Evolutionary conservation across 1,284 basidiomycete genomes (phyloP).

Genomic region (Ceratobasidium papillatum): DNA sequence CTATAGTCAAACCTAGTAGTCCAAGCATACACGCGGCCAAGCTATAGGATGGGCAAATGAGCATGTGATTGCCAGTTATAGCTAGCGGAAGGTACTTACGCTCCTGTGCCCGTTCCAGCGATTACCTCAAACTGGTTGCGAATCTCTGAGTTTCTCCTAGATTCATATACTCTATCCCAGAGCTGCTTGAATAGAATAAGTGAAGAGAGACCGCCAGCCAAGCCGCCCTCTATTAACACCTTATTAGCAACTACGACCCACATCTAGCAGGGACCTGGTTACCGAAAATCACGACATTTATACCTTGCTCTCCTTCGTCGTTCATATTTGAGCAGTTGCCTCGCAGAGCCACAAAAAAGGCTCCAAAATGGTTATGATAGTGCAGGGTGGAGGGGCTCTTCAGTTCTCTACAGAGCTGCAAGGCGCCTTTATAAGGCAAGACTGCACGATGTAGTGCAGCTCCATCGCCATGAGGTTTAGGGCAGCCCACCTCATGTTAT

Average conservation of each 20-base stretch:
- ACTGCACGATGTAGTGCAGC: too few species aligned
- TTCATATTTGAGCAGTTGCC: too few species aligned
- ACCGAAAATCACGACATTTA: background rate
- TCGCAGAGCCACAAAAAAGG: too few species aligned
- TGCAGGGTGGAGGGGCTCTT: too few species aligned
- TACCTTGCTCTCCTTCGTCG: background rate
- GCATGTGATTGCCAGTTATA: too few species aligned
- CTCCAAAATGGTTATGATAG: too few species aligned
- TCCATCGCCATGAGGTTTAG: too few species aligned
- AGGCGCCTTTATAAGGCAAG: too few species aligned
- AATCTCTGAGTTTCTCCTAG: background rate
- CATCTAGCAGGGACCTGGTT: too few species aligned
- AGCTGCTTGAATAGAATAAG: background rate
- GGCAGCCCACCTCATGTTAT: too few species aligned
- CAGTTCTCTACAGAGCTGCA: too few species aligned
- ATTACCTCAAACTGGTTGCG: slow-evolving; percentile 15
- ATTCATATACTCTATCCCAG: background rate
- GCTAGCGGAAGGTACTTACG: too few species aligned
- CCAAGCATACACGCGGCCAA: slow-evolving; percentile 2
- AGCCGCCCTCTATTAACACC: background rate
- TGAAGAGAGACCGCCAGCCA: background rate
- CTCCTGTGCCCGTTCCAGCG: slow-evolving; percentile 3
- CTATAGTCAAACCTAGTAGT: background rate
- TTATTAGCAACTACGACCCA: background rate
- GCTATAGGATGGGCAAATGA: background rate